Evolutionary conservation across 164 flowering plant species (phyloP).

Genomic region (Berberis vulgaris): DNA sequence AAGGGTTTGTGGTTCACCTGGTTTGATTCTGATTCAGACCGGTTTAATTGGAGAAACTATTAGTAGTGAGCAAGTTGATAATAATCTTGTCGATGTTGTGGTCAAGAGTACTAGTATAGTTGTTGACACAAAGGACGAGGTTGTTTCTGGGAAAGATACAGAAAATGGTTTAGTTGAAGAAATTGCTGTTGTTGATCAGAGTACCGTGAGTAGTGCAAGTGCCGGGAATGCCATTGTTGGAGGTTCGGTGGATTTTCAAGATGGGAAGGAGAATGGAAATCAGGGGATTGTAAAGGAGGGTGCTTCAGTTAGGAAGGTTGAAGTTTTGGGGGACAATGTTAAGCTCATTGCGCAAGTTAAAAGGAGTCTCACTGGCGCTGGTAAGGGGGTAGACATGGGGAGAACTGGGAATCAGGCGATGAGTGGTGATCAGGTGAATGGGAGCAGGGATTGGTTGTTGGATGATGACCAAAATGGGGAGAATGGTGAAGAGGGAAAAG

Average conservation of each 20-base stretch:
- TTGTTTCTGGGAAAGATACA: not conserved
- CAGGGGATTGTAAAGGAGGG: not conserved
- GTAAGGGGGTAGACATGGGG: not conserved
- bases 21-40: not conserved
- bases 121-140: not conserved
- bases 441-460: not conserved
- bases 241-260: too few species aligned
- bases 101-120: not conserved
- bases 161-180: not conserved
- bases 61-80: too few species aligned
- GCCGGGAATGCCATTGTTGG: not conserved
- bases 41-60: too few species aligned
- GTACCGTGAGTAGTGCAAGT: not conserved
- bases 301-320: not conserved
- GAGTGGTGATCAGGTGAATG: not conserved
- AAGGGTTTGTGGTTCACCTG: not conserved
- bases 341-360: not conserved
- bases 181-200: not conserved
- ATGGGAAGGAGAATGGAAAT: too few species aligned
- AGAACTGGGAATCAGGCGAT: too few species aligned
- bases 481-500: slow-evolving; percentile 4
- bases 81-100: too few species aligned
- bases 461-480: not conserved
- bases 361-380: too few species aligned
- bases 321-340: not conserved